phyloP scores from a whole-genome alignment of 768 basidiomycete species.

The Russula griseocarnosa region DNA sequence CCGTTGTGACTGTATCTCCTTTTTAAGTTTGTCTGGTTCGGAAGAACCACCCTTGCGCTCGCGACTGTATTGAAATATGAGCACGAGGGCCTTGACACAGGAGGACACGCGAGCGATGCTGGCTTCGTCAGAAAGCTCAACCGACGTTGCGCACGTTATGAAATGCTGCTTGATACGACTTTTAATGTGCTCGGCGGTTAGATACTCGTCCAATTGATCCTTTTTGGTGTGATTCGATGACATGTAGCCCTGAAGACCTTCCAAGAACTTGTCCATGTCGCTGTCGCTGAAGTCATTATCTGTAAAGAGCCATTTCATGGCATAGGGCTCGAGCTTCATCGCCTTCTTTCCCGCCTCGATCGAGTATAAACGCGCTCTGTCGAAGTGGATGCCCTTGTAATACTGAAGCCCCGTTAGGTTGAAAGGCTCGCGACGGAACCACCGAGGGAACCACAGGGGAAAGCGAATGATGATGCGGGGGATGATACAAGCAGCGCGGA shows the following conservation, averaged over 20 bases:
- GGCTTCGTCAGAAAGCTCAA: constrained; percentile 9
- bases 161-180: constrained; percentile 10
- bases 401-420: background rate
- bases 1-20: fast-evolving
- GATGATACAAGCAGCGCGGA: background rate
- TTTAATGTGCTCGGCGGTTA: background rate
- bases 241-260: constrained; percentile 18
- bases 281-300: constrained; percentile 15
- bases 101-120: constrained; percentile 8
- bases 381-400: constrained; percentile 8
- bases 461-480: background rate
- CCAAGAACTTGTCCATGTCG: constrained; percentile 19
- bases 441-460: background rate
- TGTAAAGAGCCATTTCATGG: constrained; percentile 15
- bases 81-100: constrained; percentile 8
- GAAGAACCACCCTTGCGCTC: background rate
- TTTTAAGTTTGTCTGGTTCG: background rate
- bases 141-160: constrained; percentile 9
- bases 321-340: constrained; percentile 3
- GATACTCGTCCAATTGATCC: background rate
- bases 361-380: constrained; percentile 2
- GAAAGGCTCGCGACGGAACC: background rate
- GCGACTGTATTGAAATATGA: constrained; percentile 6
- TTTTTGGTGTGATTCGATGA: background rate
- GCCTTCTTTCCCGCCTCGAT: background rate